These are phyloP conservation scores for Spathaspora boniae DNA, from an alignment of 805 yeast genomes.

Conservation along the genomic window DNA sequence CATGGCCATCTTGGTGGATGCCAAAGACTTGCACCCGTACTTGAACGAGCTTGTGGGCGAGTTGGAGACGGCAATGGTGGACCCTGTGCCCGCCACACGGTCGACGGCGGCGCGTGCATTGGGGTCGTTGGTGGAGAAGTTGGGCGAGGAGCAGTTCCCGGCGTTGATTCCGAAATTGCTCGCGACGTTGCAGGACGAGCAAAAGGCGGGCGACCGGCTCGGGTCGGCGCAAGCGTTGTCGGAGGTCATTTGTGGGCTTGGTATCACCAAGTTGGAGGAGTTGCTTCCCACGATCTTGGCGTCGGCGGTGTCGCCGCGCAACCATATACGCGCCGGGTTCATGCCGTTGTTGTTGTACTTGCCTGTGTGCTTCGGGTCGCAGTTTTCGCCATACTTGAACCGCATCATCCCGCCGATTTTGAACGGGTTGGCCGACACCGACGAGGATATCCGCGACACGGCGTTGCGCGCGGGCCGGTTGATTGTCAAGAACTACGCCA, in stretches of 20 bases:
- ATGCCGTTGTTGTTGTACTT: conserved; percentile 84
- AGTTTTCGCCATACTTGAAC: conserved; percentile 83
- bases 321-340: conserved; percentile 83
- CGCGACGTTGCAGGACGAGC: conserved; percentile 70
- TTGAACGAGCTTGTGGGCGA: conserved; percentile 73
- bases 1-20: conserved; percentile 93
- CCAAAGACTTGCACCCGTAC: conserved; percentile 82
- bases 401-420: conserved; percentile 89
- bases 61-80: conserved; percentile 93
- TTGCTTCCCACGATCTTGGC: conserved; percentile 74
- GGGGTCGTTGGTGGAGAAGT: conserved; percentile 92
- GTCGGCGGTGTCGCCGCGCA: conserved; percentile 63
- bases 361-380: conserved; percentile 92
- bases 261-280: conserved; percentile 83
- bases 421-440: conserved; percentile 84
- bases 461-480: conserved; percentile 91
- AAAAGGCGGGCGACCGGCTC: conserved; percentile 82
- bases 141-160: conserved; percentile 96
- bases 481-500: conserved; percentile 86
- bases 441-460: conserved; percentile 83
- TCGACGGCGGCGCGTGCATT: conserved; percentile 97
- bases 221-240: conserved; percentile 97
- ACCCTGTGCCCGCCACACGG: conserved; percentile 95
- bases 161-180: conserved; percentile 78
- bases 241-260: conserved; percentile 91